Base-by-base conservation (phyloP, 106 monocot genomes). In the Platanthera guangdongensis region DNA sequence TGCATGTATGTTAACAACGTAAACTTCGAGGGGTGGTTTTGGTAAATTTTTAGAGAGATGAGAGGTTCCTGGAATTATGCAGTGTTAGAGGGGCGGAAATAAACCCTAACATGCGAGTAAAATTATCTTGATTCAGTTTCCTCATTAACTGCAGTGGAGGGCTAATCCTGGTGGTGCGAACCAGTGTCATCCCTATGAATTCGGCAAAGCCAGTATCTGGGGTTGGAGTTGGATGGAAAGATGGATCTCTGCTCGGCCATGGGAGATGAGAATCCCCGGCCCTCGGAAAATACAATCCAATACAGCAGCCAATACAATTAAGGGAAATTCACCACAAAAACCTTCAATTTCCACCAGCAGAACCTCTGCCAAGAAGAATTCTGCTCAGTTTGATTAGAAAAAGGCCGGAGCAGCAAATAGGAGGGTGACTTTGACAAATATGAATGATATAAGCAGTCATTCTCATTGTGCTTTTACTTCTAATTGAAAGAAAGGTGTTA, bases 211-310 rank as follows among this genome's bases (percentile, higher is more conserved):
- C 3, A 81, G 85, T 12, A 72, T 72, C 55, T 94, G 93, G 95
- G 89, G 91, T 49, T 96, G 93, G 94, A 97, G 94, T 81, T 94
- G 97, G 97, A 78, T 80, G 70, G 94, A 89, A 18, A 81, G 89
- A 3, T 93, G 94, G 94, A 83, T 94, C 51, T 87, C 95, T 32
- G 93, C 83, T 60, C 90, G 93, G 2, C 95, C 95, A 18, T 96
- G 93, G 95, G 93, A 96, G 65, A 69, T 81, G 51, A 80, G 93
- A 39, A 50, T 74, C 30, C 9, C 80, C 12, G 84, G 75, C 86
- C 75, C 69, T 1, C 85, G 74, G 22, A 87, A 85, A 52, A 3
- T 68, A 1, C 75, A 73, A 19, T 45, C 74, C 4, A 90, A 85
- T 73, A 14, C 74, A 74, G 11, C 75, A 76, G 77, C 7, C 53